These are phyloP conservation scores for Uncinocarpus reesii DNA, from an alignment of 2,329 filamentous ascomycete genomes.

Conservation along the genomic window DNA sequence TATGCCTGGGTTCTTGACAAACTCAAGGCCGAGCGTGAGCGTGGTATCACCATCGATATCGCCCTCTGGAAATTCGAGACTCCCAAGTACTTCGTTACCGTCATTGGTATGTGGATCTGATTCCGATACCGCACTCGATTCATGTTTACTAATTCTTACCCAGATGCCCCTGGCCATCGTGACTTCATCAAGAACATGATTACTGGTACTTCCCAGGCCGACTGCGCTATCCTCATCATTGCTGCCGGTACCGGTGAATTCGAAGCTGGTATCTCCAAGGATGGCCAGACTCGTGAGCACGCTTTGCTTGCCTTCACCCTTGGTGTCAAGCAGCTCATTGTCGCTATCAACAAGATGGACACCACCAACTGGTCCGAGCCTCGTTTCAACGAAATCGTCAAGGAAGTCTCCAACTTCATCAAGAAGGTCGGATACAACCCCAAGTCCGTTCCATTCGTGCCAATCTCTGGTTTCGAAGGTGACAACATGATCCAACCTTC, in stretches of 20 bases:
- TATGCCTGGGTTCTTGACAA: slow-evolving; percentile 99
- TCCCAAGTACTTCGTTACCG: slow-evolving; percentile 92
- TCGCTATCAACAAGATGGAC: slow-evolving; percentile 99
- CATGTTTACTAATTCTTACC: neutral
- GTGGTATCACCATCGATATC: slow-evolving; percentile 99
- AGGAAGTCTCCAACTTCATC: slow-evolving; percentile 99
- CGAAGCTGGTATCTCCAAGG: slow-evolving; percentile 99
- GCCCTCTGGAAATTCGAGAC: slow-evolving; percentile 99
- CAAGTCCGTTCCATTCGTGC: slow-evolving; percentile 96
- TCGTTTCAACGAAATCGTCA: slow-evolving; percentile 98
- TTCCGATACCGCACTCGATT: no score
- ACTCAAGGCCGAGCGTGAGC: slow-evolving; percentile 99
- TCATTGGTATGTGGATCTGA: slow-evolving; percentile 87
- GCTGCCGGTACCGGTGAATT: slow-evolving; percentile 99
- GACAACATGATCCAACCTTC: slow-evolving; percentile 97
- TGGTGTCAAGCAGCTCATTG: slow-evolving; percentile 99
- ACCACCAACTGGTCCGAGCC: slow-evolving; percentile 96
- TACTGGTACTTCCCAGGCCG: slow-evolving; percentile 99
- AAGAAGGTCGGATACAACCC: slow-evolving; percentile 99
- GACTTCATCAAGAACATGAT: slow-evolving; percentile 99
- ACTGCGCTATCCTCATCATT: slow-evolving; percentile 99
- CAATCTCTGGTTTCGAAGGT: slow-evolving; percentile 99
- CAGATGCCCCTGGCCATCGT: slow-evolving; percentile 97
- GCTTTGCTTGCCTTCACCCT: slow-evolving; percentile 99
- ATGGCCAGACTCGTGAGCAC: slow-evolving; percentile 99